Evolutionary conservation across 495 filamentous ascomycete species (phyloP).

Genomic region (Schizothecium vesticola): DNA sequence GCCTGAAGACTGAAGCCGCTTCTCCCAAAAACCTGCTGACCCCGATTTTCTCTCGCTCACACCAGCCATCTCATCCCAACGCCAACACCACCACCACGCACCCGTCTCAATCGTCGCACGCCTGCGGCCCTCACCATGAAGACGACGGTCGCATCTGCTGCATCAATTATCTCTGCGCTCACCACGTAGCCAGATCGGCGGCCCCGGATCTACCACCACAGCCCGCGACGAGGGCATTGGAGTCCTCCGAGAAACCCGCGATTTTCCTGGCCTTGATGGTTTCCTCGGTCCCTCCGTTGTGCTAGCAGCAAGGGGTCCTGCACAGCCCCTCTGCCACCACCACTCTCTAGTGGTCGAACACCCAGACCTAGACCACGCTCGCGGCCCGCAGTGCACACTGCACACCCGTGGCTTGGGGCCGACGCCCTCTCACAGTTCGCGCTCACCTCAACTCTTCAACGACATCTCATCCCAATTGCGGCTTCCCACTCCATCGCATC

Average conservation of each 20-base stretch:
- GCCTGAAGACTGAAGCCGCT: background rate
- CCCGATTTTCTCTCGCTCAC: background rate
- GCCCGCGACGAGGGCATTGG: background rate
- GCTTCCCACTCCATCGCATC: background rate
- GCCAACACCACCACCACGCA: background rate
- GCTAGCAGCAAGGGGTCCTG: background rate
- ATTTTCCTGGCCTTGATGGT: background rate
- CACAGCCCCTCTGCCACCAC: slow-evolving; percentile 7
- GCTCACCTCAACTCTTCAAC: background rate
- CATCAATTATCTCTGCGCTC: background rate
- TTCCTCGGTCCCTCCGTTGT: background rate
- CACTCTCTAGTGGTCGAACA: background rate
- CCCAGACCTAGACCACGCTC: background rate
- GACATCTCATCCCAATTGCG: slow-evolving; percentile 7
- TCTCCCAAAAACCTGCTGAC: background rate
- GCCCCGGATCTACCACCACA: slow-evolving; percentile 8
- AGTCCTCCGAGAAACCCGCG: slow-evolving; percentile 1
- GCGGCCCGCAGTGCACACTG: background rate
- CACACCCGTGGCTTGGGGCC: slow-evolving; percentile 3
- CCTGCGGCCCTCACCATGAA: background rate
- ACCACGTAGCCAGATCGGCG: slow-evolving; percentile 3
- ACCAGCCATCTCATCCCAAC: background rate
- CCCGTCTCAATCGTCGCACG: background rate
- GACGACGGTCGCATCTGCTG: background rate
- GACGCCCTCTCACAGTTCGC: no score